Evolutionary conservation across 176 grass and related monocot species (phyloP), one percentile per base, ranked within the genome.

Genomic region (Dactylis glomerata): DNA sequence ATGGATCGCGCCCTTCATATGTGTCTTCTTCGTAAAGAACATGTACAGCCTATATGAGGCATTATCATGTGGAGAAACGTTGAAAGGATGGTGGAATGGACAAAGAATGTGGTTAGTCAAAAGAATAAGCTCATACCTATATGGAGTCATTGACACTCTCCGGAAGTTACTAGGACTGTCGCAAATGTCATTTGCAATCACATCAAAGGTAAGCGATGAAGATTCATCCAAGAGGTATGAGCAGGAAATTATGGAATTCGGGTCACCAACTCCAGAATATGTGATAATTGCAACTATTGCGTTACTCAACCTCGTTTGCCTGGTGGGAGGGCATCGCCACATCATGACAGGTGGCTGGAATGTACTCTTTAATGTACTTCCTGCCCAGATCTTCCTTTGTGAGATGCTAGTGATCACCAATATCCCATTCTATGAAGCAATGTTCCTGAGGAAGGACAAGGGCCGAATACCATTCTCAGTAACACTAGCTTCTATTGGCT

Each of bases 221-320:
- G 90, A 93, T 37, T 82, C 74, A 24, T 78, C 74, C 13, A 91
- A 91, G 52, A 87, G 95, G 78, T 97, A 93, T 15, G 76, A 95
- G 65, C 81, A 83, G 76, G 95, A 97, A 84, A 75, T 88, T n/a
- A 91, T 97, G 72, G 92, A 95, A 76, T 93, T 97, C 27, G 92
- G 91, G 8, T 42, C 79, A 0, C 82, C 80, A 4, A 81, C 88
- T 38, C 52, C 87, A 52, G 90, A 86, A 87, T 89, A 90, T 49
- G 89, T 87, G 52, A 87, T 95, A 52, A 95, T 93, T 14, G 68
- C n/a, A 57, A 79, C 84, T 10, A 37, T 92, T 5, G 89, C 92
- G 46, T 79, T 93, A 45, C 42, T 97, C 41, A 93, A 94, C 77
- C 81, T 90, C 4, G 59, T 82, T 5, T 92, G 92, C 68, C 32